Percentiles rank a stretch among this genome's conserved stretches.
These are phyloP conservation scores for Phytophthora constricta DNA, from an alignment of 352 stramenopile species.

Conservation along the genomic window DNA sequence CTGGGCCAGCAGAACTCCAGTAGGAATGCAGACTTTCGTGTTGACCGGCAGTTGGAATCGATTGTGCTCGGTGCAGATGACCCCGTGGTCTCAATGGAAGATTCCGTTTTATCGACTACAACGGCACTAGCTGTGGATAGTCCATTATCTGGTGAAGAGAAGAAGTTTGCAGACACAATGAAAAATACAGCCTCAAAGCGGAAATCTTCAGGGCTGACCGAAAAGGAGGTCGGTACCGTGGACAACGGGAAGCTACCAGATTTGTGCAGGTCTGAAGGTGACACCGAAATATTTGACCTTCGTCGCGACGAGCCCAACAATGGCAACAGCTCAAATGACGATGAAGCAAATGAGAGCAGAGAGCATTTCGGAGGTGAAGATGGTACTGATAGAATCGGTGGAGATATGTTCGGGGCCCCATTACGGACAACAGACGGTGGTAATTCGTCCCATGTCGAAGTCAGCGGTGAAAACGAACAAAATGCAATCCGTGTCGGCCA, in stretches of 20 bases:
- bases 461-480: background rate
- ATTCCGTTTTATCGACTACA: background rate
- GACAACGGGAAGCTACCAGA: background rate
- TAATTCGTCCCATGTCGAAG: background rate
- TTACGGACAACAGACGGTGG: background rate
- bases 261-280: background rate
- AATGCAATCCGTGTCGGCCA: background rate
- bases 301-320: background rate
- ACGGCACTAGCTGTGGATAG: too few relatives aligned
- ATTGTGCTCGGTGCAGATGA: background rate
- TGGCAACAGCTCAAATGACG: background rate
- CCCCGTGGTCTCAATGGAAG: background rate
- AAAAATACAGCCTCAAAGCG: background rate
- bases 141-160: background rate
- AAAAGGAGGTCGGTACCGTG: background rate
- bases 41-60: background rate
- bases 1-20: background rate
- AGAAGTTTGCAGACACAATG: background rate
- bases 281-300: background rate
- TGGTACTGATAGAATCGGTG: background rate
- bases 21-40: background rate
- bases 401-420: background rate
- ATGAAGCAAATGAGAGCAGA: background rate
- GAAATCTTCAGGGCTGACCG: background rate
- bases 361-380: background rate